A percentile compares a stretch with the other conserved stretches of the same genome.
Conservation (phyloP, 768 basidiomycete species). For the Leucogyrophana mollusca region DNA sequence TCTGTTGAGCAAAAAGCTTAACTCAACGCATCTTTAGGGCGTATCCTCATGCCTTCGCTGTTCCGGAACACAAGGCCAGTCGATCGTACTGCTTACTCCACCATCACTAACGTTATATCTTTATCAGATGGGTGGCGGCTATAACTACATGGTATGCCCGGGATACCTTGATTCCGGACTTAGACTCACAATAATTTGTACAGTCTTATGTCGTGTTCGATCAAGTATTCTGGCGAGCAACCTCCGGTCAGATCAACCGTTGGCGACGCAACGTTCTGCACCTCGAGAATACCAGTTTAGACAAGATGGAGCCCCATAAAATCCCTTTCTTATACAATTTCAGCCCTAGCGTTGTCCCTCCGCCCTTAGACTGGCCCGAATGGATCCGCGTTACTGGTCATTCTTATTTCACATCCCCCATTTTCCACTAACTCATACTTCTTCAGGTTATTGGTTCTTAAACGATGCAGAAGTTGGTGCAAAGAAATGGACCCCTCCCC, state of each 20-base stretch:
- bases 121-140: conserved; percentile 86
- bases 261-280: conserved; percentile 82
- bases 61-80: conserved; percentile 87
- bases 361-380: conserved; percentile 97
- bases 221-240: conserved; percentile 96
- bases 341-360: conserved; percentile 86
- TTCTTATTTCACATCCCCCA: conserved; percentile 9
- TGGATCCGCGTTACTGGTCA: conserved; percentile 93
- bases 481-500: conserved; percentile 87
- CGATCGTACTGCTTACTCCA: conserved; percentile 2
- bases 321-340: conserved; percentile 99
- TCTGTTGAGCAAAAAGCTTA: background rate
- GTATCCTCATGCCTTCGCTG: conserved; percentile 97
- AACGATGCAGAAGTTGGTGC: conserved; percentile 87
- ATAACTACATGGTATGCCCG: conserved; percentile 92
- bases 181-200: conserved; percentile 1
- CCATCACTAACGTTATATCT: conserved; percentile 14
- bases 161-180: conserved; percentile 5
- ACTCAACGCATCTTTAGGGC: conserved; percentile 47
- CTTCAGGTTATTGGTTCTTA: conserved; percentile 93
- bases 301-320: conserved; percentile 97
- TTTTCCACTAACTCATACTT: conserved; percentile 1
- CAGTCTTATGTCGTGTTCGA: conserved; percentile 97
- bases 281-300: conserved; percentile 80
- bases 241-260: conserved; percentile 89